Evolutionary conservation across 2,329 filamentous ascomycete species (phyloP).

Genomic region (Fusarium bulbicola): DNA sequence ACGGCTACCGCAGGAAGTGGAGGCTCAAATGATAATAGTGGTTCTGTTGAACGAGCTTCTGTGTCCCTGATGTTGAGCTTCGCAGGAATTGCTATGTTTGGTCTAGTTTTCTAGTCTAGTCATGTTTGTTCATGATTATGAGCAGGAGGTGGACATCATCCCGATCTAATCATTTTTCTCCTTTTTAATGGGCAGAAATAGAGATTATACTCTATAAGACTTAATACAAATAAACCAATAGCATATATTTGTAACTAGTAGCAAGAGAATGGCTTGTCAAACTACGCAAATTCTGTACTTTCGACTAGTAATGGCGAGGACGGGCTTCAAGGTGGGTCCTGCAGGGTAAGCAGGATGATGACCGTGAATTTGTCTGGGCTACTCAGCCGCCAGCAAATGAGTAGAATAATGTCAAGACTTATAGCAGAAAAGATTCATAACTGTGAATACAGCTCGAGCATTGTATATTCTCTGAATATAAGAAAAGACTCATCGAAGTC

Average conservation of each 20-base stretch:
- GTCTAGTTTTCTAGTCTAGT: no score
- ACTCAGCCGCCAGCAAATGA: not conserved
- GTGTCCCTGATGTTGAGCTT: not conserved
- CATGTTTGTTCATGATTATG: no score
- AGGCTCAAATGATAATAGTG: not conserved
- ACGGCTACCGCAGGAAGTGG: not conserved
- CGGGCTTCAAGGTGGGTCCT: not conserved
- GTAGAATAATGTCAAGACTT: fast-evolving
- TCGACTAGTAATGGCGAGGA: fast-evolving
- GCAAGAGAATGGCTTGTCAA: no score
- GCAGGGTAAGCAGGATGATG: not conserved
- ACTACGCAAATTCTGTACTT: fast-evolving
- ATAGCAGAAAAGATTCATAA: fast-evolving
- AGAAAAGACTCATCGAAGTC: no score
- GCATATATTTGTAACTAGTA: not conserved
- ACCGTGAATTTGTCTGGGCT: no score
- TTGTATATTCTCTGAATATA: not conserved
- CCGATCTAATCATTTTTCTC: fast-evolving
- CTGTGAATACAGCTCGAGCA: fast-evolving
- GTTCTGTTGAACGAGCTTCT: not conserved
- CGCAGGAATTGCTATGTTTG: fast-evolving
- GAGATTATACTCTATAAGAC: no score
- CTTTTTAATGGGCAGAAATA: no score
- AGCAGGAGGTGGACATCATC: no score
- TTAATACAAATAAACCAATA: no score